Evolutionary conservation across 176 grass and related monocot genomes (phyloP).

Genomic region (Phoenix dactylifera): DNA sequence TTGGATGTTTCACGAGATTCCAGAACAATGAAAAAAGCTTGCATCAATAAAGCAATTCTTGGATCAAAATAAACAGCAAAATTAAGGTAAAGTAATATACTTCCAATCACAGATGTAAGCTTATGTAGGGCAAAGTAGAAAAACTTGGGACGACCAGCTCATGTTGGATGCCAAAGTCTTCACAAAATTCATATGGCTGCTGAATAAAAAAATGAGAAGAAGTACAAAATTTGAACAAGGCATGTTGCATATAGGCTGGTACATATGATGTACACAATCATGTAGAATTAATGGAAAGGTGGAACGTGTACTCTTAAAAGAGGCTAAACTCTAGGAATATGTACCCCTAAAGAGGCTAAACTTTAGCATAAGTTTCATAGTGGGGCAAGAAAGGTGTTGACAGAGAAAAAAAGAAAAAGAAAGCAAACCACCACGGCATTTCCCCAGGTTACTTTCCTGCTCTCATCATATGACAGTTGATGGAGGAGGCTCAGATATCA

Average conservation of each 20-base stretch:
- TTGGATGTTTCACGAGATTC: neutral
- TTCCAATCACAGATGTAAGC: too few relatives aligned
- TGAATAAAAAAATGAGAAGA: too few relatives aligned
- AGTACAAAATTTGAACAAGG: too few relatives aligned
- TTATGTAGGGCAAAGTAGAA: too few relatives aligned
- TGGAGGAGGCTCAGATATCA: neutral
- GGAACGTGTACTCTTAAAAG: neutral
- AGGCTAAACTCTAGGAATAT: neutral
- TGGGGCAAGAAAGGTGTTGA: constrained; percentile 2
- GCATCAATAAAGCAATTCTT: neutral
- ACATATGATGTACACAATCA: too few relatives aligned
- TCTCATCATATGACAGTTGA: constrained; percentile 5
- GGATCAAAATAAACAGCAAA: neutral
- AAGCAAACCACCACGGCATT: constrained; percentile 6
- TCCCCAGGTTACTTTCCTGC: neutral
- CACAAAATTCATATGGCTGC: too few relatives aligned
- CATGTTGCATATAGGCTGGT: too few relatives aligned
- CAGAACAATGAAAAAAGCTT: neutral
- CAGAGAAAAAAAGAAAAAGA: constrained; percentile 1
- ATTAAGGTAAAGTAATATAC: too few relatives aligned
- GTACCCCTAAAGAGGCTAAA: neutral
- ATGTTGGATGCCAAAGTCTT: too few relatives aligned
- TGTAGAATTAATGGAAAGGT: neutral
- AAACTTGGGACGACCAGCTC: too few relatives aligned
- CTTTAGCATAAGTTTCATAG: neutral